A percentile compares a stretch with the other conserved stretches of the same genome.
Evolutionary conservation across 2,329 filamentous ascomycete species (phyloP).

Genomic region (Aotearoamyces nothofagi): DNA sequence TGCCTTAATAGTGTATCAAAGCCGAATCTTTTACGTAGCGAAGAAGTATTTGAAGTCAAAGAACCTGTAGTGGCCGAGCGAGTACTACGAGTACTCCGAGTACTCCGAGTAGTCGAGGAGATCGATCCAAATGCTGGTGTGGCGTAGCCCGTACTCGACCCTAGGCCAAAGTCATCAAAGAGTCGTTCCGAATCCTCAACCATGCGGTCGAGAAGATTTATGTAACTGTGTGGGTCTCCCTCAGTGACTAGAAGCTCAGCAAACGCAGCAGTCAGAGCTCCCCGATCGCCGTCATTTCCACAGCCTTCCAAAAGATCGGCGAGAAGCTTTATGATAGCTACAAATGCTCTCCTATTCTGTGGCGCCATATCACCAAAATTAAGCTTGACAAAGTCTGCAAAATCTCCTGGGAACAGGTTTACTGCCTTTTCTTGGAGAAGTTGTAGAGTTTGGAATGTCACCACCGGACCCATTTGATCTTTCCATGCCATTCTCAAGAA

Average conservation of each 20-base stretch:
- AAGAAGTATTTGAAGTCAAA: slow-evolving; percentile 73
- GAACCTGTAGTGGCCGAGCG: slow-evolving; percentile 40
- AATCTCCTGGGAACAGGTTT: slow-evolving; percentile 57
- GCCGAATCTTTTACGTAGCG: slow-evolving; percentile 70
- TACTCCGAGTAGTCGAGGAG: slow-evolving; percentile 7
- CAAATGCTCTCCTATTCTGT: slow-evolving; percentile 63
- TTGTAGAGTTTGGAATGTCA: slow-evolving; percentile 56
- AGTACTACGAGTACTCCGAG: no score
- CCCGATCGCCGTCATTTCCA: slow-evolving; percentile 79
- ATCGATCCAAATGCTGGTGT: slow-evolving; percentile 13
- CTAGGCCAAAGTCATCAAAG: slow-evolving; percentile 49
- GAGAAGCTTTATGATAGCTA: slow-evolving; percentile 69
- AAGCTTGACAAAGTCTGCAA: slow-evolving; percentile 51
- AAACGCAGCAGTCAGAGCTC: slow-evolving; percentile 77
- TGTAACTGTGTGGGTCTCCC: slow-evolving; percentile 65
- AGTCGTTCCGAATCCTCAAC: slow-evolving; percentile 81
- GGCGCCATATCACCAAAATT: slow-evolving; percentile 52
- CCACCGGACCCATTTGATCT: slow-evolving; percentile 73
- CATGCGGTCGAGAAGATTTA: slow-evolving; percentile 75
- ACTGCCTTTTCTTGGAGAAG: slow-evolving; percentile 56
- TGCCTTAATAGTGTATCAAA: slow-evolving; percentile 63
- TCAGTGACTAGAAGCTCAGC: slow-evolving; percentile 72
- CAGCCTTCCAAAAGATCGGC: slow-evolving; percentile 81
- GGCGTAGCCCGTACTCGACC: slow-evolving; percentile 9
- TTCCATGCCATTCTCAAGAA: slow-evolving; percentile 81